Evolutionary conservation across 2,329 filamentous ascomycete species (phyloP).

Genomic region (Cladosporium cucumerinum): DNA sequence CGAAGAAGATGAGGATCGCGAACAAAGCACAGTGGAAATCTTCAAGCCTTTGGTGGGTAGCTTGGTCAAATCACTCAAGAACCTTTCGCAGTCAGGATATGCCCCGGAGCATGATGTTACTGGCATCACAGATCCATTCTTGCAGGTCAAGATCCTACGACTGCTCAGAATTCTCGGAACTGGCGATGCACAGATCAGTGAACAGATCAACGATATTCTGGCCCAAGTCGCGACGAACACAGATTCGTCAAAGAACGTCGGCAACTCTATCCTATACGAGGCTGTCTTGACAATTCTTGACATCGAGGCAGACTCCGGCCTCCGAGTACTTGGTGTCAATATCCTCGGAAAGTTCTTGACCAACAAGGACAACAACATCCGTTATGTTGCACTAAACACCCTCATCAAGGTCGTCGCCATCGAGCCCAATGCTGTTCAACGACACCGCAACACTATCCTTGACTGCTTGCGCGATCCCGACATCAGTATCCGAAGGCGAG

Average conservation of each 20-base stretch:
- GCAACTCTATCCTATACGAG: constrained; percentile 97
- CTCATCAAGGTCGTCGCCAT: constrained; percentile 97
- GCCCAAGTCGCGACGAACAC: constrained; percentile 93
- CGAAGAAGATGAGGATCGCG: constrained; percentile 75
- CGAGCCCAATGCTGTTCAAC: constrained; percentile 94
- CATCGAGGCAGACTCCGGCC: constrained; percentile 93
- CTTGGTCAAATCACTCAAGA: constrained; percentile 86
- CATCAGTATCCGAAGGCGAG: constrained; percentile 92
- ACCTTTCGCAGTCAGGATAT: constrained; percentile 90
- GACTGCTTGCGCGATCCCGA: constrained; percentile 95
- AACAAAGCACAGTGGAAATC: constrained; percentile 83
- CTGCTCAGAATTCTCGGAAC: constrained; percentile 81
- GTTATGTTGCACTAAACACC: constrained; percentile 96
- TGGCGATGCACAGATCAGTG: constrained; percentile 82
- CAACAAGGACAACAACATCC: constrained; percentile 99
- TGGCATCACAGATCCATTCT: constrained; percentile 93
- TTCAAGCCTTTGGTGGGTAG: constrained; percentile 83
- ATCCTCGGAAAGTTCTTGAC: constrained; percentile 96
- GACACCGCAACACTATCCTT: constrained; percentile 94
- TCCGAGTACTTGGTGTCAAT: constrained; percentile 93
- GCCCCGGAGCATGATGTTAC: constrained; percentile 97
- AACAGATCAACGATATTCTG: constrained; percentile 97
- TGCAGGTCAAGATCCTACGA: constrained; percentile 93
- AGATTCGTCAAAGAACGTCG: constrained; percentile 96
- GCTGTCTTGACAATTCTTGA: constrained; percentile 95